Evolutionary conservation across 257 asterid genomes (phyloP).

Genomic region (Plantago major): DNA sequence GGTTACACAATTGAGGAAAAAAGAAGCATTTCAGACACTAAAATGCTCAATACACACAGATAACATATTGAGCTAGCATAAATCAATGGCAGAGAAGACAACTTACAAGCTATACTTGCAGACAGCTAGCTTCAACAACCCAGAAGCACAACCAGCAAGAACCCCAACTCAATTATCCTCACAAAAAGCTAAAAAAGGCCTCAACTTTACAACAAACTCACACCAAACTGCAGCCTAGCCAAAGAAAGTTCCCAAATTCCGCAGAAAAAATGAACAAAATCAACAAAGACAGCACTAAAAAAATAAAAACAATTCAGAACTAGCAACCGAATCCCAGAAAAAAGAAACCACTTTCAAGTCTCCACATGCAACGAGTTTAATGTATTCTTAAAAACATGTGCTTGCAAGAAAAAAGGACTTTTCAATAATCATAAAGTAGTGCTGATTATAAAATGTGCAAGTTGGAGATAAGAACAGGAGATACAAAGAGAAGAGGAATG

Average conservation of each 20-base stretch:
- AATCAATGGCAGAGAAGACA: neutral
- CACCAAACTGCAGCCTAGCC: constrained; percentile 5
- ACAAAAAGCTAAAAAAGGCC: constrained; percentile 9
- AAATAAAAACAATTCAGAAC: constrained; percentile 1
- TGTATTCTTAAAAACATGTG: neutral
- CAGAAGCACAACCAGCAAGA: constrained; percentile 4
- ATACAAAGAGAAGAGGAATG: neutral
- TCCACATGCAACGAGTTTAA: constrained; percentile 11
- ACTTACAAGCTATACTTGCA: constrained; percentile 3
- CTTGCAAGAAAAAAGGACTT: neutral
- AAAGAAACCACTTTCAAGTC: neutral
- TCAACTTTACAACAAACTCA: constrained; percentile 15
- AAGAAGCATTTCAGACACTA: neutral
- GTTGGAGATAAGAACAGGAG: constrained; percentile 3
- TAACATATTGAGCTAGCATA: too few relatives aligned
- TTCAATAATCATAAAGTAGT: constrained; percentile 1
- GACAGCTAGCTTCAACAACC: neutral
- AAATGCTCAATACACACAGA: too few relatives aligned
- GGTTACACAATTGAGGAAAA: neutral
- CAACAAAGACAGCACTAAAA: neutral
- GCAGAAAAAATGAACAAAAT: constrained; percentile 17
- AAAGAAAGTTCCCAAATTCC: constrained; percentile 10
- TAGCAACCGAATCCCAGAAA: constrained; percentile 18
- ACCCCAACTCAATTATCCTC: neutral
- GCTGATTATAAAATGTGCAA: neutral